A percentile compares a stretch with the other conserved stretches of the same genome.
Conservation (phyloP, 2,329 filamentous ascomycete species). For the Epicoccum sorghinum region DNA sequence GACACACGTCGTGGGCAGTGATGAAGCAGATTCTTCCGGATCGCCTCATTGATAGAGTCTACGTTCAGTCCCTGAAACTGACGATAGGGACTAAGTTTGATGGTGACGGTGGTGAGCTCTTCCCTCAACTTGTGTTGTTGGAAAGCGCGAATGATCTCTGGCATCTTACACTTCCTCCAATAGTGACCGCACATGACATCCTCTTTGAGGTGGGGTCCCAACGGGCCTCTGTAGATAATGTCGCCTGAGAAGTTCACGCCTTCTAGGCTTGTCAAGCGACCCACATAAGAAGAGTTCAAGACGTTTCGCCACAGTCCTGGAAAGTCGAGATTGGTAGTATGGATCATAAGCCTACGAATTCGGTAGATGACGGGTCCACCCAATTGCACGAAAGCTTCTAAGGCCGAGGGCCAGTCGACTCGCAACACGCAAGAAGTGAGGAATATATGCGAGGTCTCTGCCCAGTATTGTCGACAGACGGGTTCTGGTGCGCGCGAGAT, state of each 20-base stretch:
- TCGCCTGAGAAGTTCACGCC: not conserved
- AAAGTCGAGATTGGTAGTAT: not conserved
- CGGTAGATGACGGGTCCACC: not conserved
- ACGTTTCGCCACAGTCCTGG: not conserved
- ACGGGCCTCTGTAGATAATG: too few species aligned
- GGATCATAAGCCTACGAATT: not conserved
- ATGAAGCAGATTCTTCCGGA: not conserved
- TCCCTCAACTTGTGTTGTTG: constrained; percentile 5
- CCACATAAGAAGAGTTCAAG: not conserved
- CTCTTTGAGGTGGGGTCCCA: too few species aligned
- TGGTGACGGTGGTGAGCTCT: not conserved
- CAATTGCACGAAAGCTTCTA: not conserved
- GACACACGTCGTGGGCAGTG: not conserved
- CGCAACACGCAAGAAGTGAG: not conserved
- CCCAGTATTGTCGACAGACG: constrained; percentile 2
- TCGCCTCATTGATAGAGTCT: not conserved
- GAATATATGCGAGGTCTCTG: not conserved
- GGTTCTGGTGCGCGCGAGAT: not conserved
- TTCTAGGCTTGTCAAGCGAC: not conserved
- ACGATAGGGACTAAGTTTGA: not conserved
- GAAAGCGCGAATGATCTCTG: not conserved
- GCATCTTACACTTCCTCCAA: not conserved
- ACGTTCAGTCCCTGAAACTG: not conserved
- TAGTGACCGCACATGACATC: not conserved
- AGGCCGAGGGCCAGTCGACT: not conserved